A percentile compares a stretch with the other conserved stretches of the same genome.
Conservation (phyloP, 176 grass and related monocot species). For the Rhynchospora pubera region DNA sequence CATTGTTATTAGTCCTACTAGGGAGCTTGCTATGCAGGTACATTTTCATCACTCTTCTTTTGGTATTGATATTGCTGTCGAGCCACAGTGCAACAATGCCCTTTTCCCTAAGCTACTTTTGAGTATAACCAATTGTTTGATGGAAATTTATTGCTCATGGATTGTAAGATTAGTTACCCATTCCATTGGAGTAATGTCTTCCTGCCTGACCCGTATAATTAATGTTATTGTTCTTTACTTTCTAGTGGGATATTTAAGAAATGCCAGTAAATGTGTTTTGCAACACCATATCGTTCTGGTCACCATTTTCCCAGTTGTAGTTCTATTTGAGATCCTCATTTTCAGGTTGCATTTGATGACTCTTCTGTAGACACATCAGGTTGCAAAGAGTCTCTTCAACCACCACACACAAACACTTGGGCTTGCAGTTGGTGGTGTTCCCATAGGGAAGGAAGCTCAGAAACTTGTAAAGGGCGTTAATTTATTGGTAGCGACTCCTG, state of each 20-base stretch:
- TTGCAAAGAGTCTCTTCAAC: slow-evolving; percentile 39
- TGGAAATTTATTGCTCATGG: not conserved
- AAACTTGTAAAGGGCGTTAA: slow-evolving; percentile 36
- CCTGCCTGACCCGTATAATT: not conserved
- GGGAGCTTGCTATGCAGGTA: slow-evolving; percentile 44
- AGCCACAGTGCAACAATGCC: not conserved
- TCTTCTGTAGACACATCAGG: slow-evolving; percentile 28
- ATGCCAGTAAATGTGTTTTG: not conserved
- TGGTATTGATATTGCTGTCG: not conserved
- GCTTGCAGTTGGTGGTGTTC: slow-evolving; percentile 32
- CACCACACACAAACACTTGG: slow-evolving; percentile 38
- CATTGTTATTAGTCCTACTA: slow-evolving; percentile 35
- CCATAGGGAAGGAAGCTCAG: slow-evolving; percentile 30
- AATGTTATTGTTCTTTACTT: not conserved
- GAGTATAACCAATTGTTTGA: not conserved
- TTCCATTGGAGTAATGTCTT: not conserved
- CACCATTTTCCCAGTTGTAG: not conserved
- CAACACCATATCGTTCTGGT: not conserved
- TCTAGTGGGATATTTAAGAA: not conserved
- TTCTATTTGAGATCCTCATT: not conserved
- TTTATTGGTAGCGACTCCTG: slow-evolving; percentile 38
- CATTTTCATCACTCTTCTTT: not conserved
- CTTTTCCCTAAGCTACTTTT: not conserved
- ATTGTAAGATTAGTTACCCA: not conserved
- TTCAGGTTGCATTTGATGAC: not conserved